Conservation (phyloP, 1,139 yeast species). For the Suhomyces wounanorum region DNA sequence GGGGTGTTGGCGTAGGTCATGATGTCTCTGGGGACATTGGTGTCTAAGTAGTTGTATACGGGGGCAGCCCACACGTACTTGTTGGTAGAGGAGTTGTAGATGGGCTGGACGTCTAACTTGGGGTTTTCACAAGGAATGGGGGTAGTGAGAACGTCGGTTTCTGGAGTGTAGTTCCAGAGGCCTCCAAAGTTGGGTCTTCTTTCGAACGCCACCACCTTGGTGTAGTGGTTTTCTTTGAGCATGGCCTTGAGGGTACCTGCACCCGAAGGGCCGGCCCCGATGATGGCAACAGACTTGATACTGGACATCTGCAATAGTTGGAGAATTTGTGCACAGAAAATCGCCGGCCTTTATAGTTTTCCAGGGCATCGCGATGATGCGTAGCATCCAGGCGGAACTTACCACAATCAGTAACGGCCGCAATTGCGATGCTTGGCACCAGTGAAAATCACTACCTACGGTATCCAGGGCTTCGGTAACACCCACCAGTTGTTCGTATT, state of each 20-base stretch:
- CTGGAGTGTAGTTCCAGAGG: slow-evolving; percentile 49
- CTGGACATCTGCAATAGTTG: neutral
- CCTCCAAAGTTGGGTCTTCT: slow-evolving; percentile 53
- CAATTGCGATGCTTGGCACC: neutral
- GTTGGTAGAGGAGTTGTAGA: slow-evolving; percentile 18
- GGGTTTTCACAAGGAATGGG: slow-evolving; percentile 26
- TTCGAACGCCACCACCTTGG: slow-evolving; percentile 50
- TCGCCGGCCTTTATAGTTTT: neutral
- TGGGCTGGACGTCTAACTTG: slow-evolving; percentile 19
- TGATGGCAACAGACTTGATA: slow-evolving; percentile 44
- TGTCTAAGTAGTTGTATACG: slow-evolving; percentile 54
- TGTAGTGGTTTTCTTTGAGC: slow-evolving; percentile 26
- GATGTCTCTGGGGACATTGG: slow-evolving; percentile 59
- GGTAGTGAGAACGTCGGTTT: slow-evolving; percentile 18
- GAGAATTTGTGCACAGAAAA: neutral
- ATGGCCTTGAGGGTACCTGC: slow-evolving; percentile 59
- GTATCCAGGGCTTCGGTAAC: neutral
- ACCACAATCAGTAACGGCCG: slow-evolving; percentile 1
- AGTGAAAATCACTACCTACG: neutral
- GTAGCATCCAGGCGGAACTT: slow-evolving; percentile 1
- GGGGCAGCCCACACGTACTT: slow-evolving; percentile 42
- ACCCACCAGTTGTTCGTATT: neutral
- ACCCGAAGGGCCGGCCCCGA: slow-evolving; percentile 76
- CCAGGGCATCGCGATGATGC: slow-evolving; percentile 1
- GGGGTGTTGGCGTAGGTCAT: slow-evolving; percentile 58